These are phyloP conservation scores for Candida awuae DNA, from an alignment of 805 yeast species.

Conservation along the genomic window DNA sequence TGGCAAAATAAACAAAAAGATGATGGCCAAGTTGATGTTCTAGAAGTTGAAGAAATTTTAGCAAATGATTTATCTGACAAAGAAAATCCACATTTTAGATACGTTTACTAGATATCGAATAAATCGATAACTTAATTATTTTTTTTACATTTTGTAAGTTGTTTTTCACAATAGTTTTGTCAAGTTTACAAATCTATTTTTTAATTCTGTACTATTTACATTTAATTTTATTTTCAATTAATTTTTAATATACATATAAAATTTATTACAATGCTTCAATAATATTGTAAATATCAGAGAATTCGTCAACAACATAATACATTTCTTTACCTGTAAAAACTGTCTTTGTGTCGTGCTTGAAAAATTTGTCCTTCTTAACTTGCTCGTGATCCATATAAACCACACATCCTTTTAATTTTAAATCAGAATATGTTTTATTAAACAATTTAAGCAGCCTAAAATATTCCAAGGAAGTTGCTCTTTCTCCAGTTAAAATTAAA, in stretches of 20 bases:
- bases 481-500: slow-evolving; percentile 19
- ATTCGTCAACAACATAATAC: slow-evolving; percentile 16
- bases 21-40: slow-evolving; percentile 14
- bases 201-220: too few relatives aligned
- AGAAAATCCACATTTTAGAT: slow-evolving; percentile 24
- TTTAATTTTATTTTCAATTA: too few relatives aligned
- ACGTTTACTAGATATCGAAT: slow-evolving; percentile 7
- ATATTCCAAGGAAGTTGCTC: slow-evolving; percentile 21
- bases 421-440: slow-evolving; percentile 5
- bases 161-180: too few relatives aligned
- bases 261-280: slow-evolving; percentile 13
- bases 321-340: slow-evolving; percentile 12
- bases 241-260: neutral
- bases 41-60: slow-evolving; percentile 16
- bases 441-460: slow-evolving; percentile 18
- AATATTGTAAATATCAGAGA: slow-evolving; percentile 18
- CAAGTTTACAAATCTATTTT: too few relatives aligned
- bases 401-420: slow-evolving; percentile 17
- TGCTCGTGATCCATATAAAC: slow-evolving; percentile 13
- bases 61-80: slow-evolving; percentile 26
- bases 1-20: slow-evolving; percentile 29
- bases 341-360: neutral
- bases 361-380: neutral
- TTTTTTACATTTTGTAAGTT: too few relatives aligned
- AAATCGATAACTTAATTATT: too few relatives aligned